A percentile compares a stretch with the other conserved stretches of the same genome.
Evolutionary conservation across 208 protist species (phyloP).

Genomic region (Acanthamoeba royreba): DNA sequence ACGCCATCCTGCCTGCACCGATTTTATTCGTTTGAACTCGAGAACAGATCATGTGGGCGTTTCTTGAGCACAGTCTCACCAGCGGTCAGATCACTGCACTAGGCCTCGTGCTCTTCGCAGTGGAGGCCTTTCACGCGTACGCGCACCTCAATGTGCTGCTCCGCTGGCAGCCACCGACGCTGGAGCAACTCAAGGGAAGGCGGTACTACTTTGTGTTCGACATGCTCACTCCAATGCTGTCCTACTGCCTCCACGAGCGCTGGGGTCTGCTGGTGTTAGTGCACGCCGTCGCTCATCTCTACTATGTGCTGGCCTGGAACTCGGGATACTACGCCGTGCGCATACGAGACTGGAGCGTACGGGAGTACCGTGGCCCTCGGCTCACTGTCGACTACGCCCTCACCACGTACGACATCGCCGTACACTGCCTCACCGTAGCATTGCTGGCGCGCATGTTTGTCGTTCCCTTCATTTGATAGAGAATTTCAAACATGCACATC

Average conservation of each 20-base stretch:
- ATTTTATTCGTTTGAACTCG: too few species aligned
- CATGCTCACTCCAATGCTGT: neutral
- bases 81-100: neutral
- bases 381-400: neutral
- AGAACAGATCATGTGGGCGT: neutral
- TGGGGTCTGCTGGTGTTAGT: neutral
- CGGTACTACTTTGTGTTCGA: conserved; percentile 6
- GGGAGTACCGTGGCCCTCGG: neutral
- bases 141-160: neutral
- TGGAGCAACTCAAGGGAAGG: neutral
- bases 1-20: too few species aligned
- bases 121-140: neutral
- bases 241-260: neutral
- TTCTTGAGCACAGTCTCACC: neutral
- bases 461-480: neutral
- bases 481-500: too few species aligned
- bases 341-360: neutral
- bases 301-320: neutral
- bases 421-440: neutral
- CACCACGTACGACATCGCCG: neutral
- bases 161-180: neutral
- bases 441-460: neutral
- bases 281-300: neutral
- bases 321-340: neutral
- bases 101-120: neutral